Evolutionary conservation across 2,329 filamentous ascomycete genomes (phyloP).

Genomic region (Pseudofabraea citricarpa): DNA sequence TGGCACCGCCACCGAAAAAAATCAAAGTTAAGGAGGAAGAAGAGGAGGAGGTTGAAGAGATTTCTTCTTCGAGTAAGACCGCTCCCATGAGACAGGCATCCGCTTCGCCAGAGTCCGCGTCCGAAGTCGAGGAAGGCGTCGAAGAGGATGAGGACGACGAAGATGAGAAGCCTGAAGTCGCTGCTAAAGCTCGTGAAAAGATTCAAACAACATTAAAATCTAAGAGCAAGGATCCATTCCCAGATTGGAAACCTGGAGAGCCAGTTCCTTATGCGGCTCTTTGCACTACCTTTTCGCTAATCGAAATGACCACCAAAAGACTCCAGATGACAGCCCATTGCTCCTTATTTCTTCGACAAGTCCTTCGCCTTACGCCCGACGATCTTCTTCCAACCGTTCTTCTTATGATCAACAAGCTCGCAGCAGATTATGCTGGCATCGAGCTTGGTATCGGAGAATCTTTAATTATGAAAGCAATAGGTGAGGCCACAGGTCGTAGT

Average conservation of each 20-base stretch:
- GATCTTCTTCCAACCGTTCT: constrained; percentile 86
- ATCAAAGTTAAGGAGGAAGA: constrained; percentile 20
- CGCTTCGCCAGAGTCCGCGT: constrained; percentile 33
- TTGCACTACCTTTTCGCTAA: constrained; percentile 88
- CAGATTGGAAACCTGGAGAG: constrained; percentile 85
- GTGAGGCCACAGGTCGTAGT: constrained; percentile 86
- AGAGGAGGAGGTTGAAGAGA: constrained; percentile 37
- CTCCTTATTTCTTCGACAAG: constrained; percentile 85
- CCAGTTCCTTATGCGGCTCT: constrained; percentile 93
- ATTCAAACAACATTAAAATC: constrained; percentile 71
- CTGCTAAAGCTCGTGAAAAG: constrained; percentile 73
- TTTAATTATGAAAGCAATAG: constrained; percentile 97
- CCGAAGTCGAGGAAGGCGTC: constrained; percentile 43
- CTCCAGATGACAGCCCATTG: constrained; percentile 85
- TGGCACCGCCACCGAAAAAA: constrained; percentile 14
- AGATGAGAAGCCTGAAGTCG: constrained; percentile 64
- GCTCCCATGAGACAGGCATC: constrained; percentile 6
- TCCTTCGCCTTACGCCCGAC: constrained; percentile 82
- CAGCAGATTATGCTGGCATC: constrained; percentile 92
- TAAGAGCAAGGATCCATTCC: constrained; percentile 74
- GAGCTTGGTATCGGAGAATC: constrained; percentile 98
- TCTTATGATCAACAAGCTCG: constrained; percentile 97
- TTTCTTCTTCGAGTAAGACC: constrained; percentile 18
- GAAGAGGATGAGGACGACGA: constrained; percentile 43
- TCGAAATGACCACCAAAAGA: constrained; percentile 92